Percentiles rank a stretch among this genome's conserved stretches.
phyloP scores from a whole-genome alignment of 257 asterid genomes.

The Nemophila menziesii region DNA sequence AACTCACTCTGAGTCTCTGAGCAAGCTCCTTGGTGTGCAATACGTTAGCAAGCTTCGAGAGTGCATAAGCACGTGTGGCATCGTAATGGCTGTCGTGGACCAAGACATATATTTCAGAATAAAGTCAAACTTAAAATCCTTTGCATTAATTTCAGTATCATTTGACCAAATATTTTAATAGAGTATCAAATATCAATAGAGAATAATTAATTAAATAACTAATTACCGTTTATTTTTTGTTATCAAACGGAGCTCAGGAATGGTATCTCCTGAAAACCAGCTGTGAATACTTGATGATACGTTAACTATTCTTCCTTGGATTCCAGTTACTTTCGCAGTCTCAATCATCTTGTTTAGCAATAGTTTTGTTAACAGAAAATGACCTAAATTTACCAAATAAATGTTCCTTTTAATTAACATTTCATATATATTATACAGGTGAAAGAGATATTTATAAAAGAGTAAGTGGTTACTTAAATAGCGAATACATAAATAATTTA shows the following conservation, averaged over 20 bases:
- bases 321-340: conserved; percentile 43
- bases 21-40: conserved; percentile 96
- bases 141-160: conserved; percentile 23
- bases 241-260: conserved; percentile 47
- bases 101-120: conserved; percentile 24
- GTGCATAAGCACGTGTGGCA: conserved; percentile 96
- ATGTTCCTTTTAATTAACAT: neutral
- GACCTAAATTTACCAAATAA: conserved; percentile 34
- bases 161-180: neutral
- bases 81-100: conserved; percentile 60
- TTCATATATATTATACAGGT: too few relatives aligned
- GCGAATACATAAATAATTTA: too few relatives aligned
- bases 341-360: conserved; percentile 58
- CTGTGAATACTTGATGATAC: conserved; percentile 79
- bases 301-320: conserved; percentile 86
- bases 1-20: conserved; percentile 46
- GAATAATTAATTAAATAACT: neutral
- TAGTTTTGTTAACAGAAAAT: conserved; percentile 68
- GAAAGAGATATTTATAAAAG: too few relatives aligned
- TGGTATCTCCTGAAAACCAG: conserved; percentile 84
- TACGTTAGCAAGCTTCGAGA: conserved; percentile 96
- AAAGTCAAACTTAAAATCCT: conserved; percentile 26
- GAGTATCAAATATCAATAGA: neutral
- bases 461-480: too few relatives aligned
- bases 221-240: conserved; percentile 59